Base-by-base conservation (phyloP, 1,139 yeast genomes). In the Fermentozyma sake region DNA sequence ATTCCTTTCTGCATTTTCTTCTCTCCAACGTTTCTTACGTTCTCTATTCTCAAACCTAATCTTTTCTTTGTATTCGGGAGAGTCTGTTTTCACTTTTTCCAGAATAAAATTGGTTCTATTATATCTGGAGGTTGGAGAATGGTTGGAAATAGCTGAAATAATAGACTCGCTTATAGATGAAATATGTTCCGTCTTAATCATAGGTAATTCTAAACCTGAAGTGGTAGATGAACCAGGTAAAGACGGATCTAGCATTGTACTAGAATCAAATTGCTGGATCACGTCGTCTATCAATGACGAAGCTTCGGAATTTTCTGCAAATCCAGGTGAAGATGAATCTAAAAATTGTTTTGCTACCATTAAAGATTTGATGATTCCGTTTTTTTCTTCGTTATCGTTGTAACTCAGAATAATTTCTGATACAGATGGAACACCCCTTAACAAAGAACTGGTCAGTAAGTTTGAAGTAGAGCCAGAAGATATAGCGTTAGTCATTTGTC, bases 11-110 rank as follows among this genome's bases (percentile, higher is more conserved):
- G 74, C 72, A 50, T 89, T 87, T 19, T 76, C 79, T 37, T 79
- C 91, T 48, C 97, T 73, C 97, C 97, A 91, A 42, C 77, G 75
- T 58, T 87, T 80, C 58, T 91, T 91, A 20, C 97, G 68, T 37
- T 83, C 91, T 27, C 95, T 68, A 44, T 87, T 87, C 9, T 80
- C 94, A 15, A 74, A 50, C 22, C 85, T 59, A 7, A 76, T 63
- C 38, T 77, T 68, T 39, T 83, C 93, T 35, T 72, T 73, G 29
- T 56, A 48, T 31, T 64, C 71, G 7, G 56, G 52, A 3, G 58
- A 44, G 25, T 60, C 62, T 5, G 46, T 35, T 18, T 49, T 54
- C 0, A 56, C 55, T 34, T 52, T 57, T 7, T 52, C 55, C 6
- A 45, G 27, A 8, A 46, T 25, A 4, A 46, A 34, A 4, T 39